Conservation (phyloP, 1,139 yeast genomes). For the Barnettozyma hawaiiensis region DNA sequence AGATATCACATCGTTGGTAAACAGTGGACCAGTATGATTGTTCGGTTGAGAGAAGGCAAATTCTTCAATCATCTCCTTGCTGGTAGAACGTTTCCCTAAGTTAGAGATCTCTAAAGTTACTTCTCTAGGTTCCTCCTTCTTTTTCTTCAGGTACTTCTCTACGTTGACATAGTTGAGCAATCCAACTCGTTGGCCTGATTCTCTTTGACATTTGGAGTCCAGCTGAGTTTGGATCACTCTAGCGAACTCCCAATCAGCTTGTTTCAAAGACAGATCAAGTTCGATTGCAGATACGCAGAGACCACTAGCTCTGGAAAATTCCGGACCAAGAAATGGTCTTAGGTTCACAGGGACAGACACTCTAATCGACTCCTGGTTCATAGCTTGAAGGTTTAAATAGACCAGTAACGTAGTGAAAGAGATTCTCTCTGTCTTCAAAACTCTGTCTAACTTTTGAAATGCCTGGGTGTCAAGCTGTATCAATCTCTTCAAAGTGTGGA, state of each 20-base stretch:
- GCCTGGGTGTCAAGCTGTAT: constrained; percentile 7
- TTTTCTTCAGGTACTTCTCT: background rate
- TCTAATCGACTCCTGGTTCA: background rate
- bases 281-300: constrained; percentile 11
- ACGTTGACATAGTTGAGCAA: constrained; percentile 11
- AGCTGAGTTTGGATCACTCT: constrained; percentile 1
- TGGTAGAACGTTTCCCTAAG: constrained; percentile 9
- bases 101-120: constrained; percentile 16
- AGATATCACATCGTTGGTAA: constrained; percentile 9
- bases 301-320: constrained; percentile 12
- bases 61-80: constrained; percentile 4
- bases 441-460: constrained; percentile 5
- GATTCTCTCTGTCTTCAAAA: constrained; percentile 9
- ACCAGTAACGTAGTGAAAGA: constrained; percentile 14
- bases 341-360: constrained; percentile 16
- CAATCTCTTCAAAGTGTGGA: constrained; percentile 6
- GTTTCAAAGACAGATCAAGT: background rate
- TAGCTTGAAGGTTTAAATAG: constrained; percentile 4
- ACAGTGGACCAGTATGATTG: constrained; percentile 5
- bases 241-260: constrained; percentile 9
- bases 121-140: background rate
- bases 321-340: constrained; percentile 8
- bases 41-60: constrained; percentile 18
- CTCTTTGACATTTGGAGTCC: background rate
- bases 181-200: constrained; percentile 12